Conservation (phyloP, 106 monocot genomes). For the Hemerocallis citrina region DNA sequence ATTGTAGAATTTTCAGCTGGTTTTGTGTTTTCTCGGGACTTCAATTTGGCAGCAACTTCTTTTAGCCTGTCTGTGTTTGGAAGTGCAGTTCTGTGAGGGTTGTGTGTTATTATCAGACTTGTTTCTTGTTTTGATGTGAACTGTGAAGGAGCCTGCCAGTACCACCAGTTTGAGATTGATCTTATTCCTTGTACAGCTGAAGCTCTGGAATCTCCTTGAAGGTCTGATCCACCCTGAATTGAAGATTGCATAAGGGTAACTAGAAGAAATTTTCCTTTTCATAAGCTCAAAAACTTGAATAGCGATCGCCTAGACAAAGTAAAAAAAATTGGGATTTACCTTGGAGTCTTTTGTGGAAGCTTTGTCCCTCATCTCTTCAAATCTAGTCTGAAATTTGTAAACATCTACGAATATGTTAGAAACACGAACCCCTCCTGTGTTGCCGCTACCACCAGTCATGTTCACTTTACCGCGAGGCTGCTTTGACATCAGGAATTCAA, state of each 20-base stretch:
- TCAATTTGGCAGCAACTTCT: conserved; percentile 42
- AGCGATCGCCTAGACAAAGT: no score
- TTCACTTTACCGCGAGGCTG: conserved; percentile 62
- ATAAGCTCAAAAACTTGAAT: no score
- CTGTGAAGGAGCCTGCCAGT: conserved; percentile 28
- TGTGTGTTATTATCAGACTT: conserved; percentile 1
- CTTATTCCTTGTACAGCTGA: conserved; percentile 54
- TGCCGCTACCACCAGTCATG: conserved; percentile 42
- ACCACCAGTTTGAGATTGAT: conserved; percentile 71
- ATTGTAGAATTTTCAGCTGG: background rate
- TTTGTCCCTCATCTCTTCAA: conserved; percentile 40
- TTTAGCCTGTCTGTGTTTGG: conserved; percentile 28
- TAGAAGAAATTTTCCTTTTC: no score
- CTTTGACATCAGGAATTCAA: conserved; percentile 93
- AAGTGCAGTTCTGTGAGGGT: background rate
- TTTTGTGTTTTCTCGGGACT: conserved; percentile 5
- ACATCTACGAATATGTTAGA: conserved; percentile 71
- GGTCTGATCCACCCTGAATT: conserved; percentile 30
- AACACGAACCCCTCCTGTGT: conserved; percentile 39
- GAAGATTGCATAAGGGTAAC: no score
- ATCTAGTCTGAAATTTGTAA: conserved; percentile 54
- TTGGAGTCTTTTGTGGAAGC: conserved; percentile 29
- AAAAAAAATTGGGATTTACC: no score
- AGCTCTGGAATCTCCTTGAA: conserved; percentile 29
- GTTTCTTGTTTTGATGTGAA: background rate